A percentile compares a stretch with the other conserved stretches of the same genome.
Conservation (phyloP, 805 yeast genomes). For the Yamadazyma phyllophila region DNA sequence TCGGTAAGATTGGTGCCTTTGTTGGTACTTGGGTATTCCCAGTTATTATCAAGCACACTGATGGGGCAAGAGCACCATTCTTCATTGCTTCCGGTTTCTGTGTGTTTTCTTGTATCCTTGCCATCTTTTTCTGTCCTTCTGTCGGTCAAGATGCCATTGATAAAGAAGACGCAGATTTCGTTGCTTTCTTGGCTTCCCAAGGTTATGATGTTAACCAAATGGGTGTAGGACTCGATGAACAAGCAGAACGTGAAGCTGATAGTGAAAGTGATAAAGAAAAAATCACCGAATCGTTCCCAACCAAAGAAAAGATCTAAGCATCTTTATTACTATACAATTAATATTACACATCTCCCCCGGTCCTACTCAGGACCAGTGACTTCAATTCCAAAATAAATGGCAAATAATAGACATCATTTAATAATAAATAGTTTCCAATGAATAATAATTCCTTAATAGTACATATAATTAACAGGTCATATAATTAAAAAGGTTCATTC, state of each 20-base stretch:
- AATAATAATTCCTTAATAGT: too few species aligned
- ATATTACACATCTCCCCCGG: too few species aligned
- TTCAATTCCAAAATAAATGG: background rate
- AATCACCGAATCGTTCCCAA: background rate
- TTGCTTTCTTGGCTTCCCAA: conserved; percentile 59
- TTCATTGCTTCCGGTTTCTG: conserved; percentile 80
- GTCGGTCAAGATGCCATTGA: conserved; percentile 82
- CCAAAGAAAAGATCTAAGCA: conserved; percentile 1
- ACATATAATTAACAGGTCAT: too few species aligned
- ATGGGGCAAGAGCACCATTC: conserved; percentile 46
- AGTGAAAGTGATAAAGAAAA: conserved; percentile 7
- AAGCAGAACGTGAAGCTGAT: conserved; percentile 1
- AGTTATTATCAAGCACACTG: conserved; percentile 57
- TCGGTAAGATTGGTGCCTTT: conserved; percentile 91
- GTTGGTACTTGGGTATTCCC: conserved; percentile 90
- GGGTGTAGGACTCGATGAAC: conserved; percentile 30
- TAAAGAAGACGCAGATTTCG: conserved; percentile 71
- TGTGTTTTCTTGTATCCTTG: conserved; percentile 64
- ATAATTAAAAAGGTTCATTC: conserved; percentile 1
- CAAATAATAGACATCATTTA: background rate
- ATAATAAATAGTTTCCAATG: too few species aligned
- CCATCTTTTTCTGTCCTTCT: conserved; percentile 71
- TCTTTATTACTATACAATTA: background rate
- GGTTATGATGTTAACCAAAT: conserved; percentile 69
- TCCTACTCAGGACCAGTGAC: too few species aligned